A percentile compares a stretch with the other conserved stretches of the same genome.
phyloP scores from a whole-genome alignment of 345 rosid genomes.

The Sisymbrium altissimum region DNA sequence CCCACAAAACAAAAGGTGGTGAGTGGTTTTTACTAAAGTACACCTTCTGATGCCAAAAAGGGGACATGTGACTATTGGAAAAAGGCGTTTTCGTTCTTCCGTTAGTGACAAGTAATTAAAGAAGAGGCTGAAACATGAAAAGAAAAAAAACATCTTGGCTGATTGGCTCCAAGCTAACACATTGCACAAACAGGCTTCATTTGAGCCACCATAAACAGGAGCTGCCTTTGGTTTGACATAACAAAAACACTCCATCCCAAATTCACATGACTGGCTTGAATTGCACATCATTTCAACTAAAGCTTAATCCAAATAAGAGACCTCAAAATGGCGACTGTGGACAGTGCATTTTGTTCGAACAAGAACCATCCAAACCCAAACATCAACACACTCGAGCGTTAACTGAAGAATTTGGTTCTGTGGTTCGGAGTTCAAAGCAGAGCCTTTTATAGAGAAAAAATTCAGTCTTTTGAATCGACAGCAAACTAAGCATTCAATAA shows the following conservation, averaged over 20 bases:
- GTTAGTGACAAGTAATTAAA: too few species aligned
- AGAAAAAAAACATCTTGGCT: not conserved
- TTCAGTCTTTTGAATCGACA: not conserved
- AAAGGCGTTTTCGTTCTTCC: too few species aligned
- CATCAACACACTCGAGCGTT: not conserved
- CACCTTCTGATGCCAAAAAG: not conserved
- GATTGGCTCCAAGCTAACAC: conserved; percentile 1
- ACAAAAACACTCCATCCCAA: not conserved
- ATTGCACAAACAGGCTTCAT: not conserved
- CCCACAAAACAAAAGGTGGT: not conserved
- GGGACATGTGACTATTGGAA: not conserved
- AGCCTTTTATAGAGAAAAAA: not conserved
- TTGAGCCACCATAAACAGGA: not conserved
- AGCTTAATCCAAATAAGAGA: not conserved
- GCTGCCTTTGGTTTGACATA: not conserved
- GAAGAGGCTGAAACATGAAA: not conserved
- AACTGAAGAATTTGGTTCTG: too few species aligned
- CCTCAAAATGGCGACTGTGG: not conserved
- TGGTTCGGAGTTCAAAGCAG: too few species aligned
- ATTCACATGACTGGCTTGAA: not conserved
- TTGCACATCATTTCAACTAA: not conserved
- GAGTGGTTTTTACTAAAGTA: not conserved
- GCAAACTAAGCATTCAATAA: not conserved
- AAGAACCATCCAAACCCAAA: not conserved
- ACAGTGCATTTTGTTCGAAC: not conserved